Percentiles rank a stretch among this genome's conserved stretches.
phyloP scores from a whole-genome alignment of 73 alveolate genomes.

The Symbiodinium natans region DNA sequence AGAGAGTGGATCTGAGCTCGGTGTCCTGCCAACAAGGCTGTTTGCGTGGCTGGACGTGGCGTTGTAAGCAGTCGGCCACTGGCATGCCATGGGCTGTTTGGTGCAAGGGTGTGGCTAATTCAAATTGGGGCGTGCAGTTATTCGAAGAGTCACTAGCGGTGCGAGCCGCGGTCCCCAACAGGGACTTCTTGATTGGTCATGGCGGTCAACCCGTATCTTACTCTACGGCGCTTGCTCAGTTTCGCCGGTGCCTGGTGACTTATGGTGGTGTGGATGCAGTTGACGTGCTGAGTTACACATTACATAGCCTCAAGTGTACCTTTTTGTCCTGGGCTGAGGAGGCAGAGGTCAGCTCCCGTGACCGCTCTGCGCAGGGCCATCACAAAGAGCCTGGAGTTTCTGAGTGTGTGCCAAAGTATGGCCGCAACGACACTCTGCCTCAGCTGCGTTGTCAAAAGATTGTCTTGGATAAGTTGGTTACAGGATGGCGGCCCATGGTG shows the following conservation, averaged over 20 bases:
- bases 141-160: background rate
- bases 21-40: background rate
- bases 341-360: background rate
- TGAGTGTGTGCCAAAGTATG: background rate
- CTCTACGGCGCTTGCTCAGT: background rate
- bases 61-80: background rate
- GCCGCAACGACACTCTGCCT: background rate
- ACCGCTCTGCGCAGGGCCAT: background rate
- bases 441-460: background rate
- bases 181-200: background rate
- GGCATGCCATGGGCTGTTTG: background rate
- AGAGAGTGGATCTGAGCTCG: background rate
- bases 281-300: background rate
- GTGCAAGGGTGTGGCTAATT: background rate
- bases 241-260: background rate
- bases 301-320: background rate
- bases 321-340: background rate
- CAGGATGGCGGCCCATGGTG: background rate
- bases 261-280: background rate
- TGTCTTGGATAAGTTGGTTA: background rate
- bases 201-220: background rate
- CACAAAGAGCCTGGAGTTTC: background rate
- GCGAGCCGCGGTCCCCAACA: background rate
- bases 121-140: background rate
- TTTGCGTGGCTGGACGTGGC: constrained; percentile 8